Evolutionary conservation across 2,329 filamentous ascomycete species (phyloP).

Genomic region (Hypoxylon sp.): DNA sequence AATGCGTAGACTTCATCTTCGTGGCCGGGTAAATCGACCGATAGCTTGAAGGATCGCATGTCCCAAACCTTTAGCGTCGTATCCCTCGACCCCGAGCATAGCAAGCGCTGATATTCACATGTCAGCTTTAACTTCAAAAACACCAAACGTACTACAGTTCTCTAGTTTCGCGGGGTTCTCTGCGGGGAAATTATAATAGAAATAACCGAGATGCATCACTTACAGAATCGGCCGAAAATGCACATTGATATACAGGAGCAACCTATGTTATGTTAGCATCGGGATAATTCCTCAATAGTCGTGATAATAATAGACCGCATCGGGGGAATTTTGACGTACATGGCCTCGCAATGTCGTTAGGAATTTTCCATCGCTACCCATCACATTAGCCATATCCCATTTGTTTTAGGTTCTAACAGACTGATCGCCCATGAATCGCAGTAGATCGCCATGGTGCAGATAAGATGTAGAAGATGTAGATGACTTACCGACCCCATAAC

Average conservation of each 20-base stretch:
- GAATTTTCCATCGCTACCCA: constrained; percentile 72
- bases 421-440: background rate
- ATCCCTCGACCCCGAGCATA: constrained; percentile 90
- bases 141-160: too few relatives aligned
- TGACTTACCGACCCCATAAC: constrained; percentile 76
- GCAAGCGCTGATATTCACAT: constrained; percentile 52
- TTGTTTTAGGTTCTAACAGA: background rate
- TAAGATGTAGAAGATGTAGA: constrained; percentile 2
- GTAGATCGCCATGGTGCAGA: constrained; percentile 2
- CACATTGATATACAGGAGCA: constrained; percentile 89
- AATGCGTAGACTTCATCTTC: constrained; percentile 93
- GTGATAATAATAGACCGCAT: background rate
- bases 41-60: constrained; percentile 82
- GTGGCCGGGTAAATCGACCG: constrained; percentile 84
- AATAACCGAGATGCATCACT: constrained; percentile 18
- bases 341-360: constrained; percentile 88
- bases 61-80: constrained; percentile 94
- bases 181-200: background rate
- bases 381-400: constrained; percentile 28
- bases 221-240: constrained; percentile 86
- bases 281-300: background rate
- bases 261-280: constrained; percentile 44
- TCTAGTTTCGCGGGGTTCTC: too few relatives aligned
- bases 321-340: constrained; percentile 62
- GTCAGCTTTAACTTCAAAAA: constrained; percentile 13